These are phyloP conservation scores for Chondrostereum purpureum DNA, from an alignment of 1,284 basidiomycete genomes.

Conservation along the genomic window DNA sequence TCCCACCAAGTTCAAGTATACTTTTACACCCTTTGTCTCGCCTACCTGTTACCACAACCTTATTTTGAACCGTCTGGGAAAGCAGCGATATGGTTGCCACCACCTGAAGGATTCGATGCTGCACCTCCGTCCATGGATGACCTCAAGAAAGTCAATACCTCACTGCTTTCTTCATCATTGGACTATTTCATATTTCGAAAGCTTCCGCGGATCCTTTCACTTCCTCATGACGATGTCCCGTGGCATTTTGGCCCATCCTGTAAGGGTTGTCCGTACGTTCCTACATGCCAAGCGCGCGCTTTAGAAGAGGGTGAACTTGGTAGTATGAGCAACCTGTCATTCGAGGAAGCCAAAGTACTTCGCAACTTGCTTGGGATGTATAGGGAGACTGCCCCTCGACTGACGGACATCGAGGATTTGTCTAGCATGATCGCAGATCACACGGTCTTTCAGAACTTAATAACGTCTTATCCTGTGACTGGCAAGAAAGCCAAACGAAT, in stretches of 20 bases:
- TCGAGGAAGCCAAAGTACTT: slow-evolving; percentile 31
- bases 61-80: slow-evolving; percentile 27
- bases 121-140: slow-evolving; percentile 27
- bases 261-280: slow-evolving; percentile 32
- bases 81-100: slow-evolving; percentile 39
- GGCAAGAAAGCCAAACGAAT: slow-evolving; percentile 36
- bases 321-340: slow-evolving; percentile 37
- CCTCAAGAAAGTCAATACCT: slow-evolving; percentile 30
- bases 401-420: slow-evolving; percentile 37
- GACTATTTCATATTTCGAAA: slow-evolving; percentile 33
- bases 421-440: slow-evolving; percentile 28
- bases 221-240: slow-evolving; percentile 25
- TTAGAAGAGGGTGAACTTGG: slow-evolving; percentile 30
- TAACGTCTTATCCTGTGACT: slow-evolving; percentile 34
- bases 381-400: slow-evolving; percentile 17
- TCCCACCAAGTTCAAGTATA: slow-evolving; percentile 46
- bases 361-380: slow-evolving; percentile 29
- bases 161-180: slow-evolving; percentile 29
- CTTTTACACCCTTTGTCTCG: slow-evolving; percentile 40
- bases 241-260: slow-evolving; percentile 46
- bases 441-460: slow-evolving; percentile 30
- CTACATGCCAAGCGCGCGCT: slow-evolving; percentile 30
- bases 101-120: slow-evolving; percentile 26
- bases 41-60: slow-evolving; percentile 27
- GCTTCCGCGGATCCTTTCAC: slow-evolving; percentile 31